Evolutionary conservation across 371 early-diverging fungal genomes (phyloP).

Genomic region (Dichotomocladium elegans): DNA sequence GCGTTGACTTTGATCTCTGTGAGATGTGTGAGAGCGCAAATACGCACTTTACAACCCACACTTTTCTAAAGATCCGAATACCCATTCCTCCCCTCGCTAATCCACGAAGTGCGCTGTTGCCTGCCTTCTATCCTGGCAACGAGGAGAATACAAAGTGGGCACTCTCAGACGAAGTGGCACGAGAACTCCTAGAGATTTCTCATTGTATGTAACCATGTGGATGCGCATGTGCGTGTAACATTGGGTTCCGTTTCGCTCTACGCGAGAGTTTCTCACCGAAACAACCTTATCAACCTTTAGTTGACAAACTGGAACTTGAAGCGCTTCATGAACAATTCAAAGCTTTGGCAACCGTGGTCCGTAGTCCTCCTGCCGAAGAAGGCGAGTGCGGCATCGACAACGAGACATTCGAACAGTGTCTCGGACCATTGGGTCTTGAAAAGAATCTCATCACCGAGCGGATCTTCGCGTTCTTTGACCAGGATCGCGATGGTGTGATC

Average conservation of each 20-base stretch:
- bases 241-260: no score
- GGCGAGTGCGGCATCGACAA: slow-evolving; percentile 71
- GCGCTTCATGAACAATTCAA: slow-evolving; percentile 85
- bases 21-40: slow-evolving; percentile 83
- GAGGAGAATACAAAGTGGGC: slow-evolving; percentile 18
- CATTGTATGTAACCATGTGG: slow-evolving; percentile 56
- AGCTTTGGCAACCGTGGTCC: slow-evolving; percentile 66
- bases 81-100: slow-evolving; percentile 95
- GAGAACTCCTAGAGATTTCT: slow-evolving; percentile 57
- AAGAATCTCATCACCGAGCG: slow-evolving; percentile 84
- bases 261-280: background rate
- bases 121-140: slow-evolving; percentile 74
- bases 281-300: slow-evolving; percentile 22
- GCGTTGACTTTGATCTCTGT: slow-evolving; percentile 93
- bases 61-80: slow-evolving; percentile 87
- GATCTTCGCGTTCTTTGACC: slow-evolving; percentile 89
- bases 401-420: slow-evolving; percentile 78
- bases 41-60: slow-evolving; percentile 75
- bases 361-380: slow-evolving; percentile 26
- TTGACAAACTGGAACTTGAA: slow-evolving; percentile 81
- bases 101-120: slow-evolving; percentile 76
- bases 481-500: slow-evolving; percentile 72
- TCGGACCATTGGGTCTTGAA: slow-evolving; percentile 84
- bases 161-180: slow-evolving; percentile 29
- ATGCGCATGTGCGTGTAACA: no score